Percentiles rank a stretch among this genome's conserved stretches.
These are phyloP conservation scores for Boletellus ananiceps DNA, from an alignment of 768 basidiomycete species.

Conservation along the genomic window DNA sequence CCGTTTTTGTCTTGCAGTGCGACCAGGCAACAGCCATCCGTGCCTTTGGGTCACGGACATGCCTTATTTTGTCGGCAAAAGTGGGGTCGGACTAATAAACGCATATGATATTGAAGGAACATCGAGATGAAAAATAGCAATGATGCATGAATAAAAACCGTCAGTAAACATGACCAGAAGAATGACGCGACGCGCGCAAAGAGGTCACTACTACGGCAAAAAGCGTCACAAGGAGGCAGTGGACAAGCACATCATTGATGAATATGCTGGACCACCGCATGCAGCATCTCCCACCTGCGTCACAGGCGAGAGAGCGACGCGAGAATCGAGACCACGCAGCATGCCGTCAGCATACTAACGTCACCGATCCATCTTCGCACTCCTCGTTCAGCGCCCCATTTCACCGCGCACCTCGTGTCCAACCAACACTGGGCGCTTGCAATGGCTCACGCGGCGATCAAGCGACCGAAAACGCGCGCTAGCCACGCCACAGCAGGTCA, in stretches of 20 bases:
- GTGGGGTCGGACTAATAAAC: constrained; percentile 67
- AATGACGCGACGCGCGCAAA: constrained; percentile 25
- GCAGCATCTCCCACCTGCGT: constrained; percentile 53
- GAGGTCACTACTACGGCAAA: constrained; percentile 25
- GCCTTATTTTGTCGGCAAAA: constrained; percentile 84
- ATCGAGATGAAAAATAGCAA: constrained; percentile 26
- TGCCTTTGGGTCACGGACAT: constrained; percentile 79
- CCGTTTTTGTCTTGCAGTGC: constrained; percentile 83
- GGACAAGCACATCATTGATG: constrained; percentile 44
- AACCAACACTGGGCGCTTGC: constrained; percentile 69
- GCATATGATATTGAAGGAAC: constrained; percentile 22
- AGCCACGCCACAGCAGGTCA: constrained; percentile 72
- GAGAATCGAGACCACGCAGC: constrained; percentile 22
- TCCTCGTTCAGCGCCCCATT: constrained; percentile 98
- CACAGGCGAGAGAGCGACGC: constrained; percentile 53
- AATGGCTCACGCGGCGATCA: constrained; percentile 80
- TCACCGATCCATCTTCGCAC: constrained; percentile 55
- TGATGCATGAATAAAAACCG: constrained; percentile 51
- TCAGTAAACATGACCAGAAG: constrained; percentile 50
- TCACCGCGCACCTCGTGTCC: constrained; percentile 90
- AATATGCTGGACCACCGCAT: constrained; percentile 56
- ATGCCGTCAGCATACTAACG: constrained; percentile 26
- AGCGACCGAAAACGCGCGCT: constrained; percentile 90
- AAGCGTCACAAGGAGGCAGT: constrained; percentile 58
- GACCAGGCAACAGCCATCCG: constrained; percentile 85